phyloP scores from a whole-genome alignment of 345 rosid species.

The Populus tremula region DNA sequence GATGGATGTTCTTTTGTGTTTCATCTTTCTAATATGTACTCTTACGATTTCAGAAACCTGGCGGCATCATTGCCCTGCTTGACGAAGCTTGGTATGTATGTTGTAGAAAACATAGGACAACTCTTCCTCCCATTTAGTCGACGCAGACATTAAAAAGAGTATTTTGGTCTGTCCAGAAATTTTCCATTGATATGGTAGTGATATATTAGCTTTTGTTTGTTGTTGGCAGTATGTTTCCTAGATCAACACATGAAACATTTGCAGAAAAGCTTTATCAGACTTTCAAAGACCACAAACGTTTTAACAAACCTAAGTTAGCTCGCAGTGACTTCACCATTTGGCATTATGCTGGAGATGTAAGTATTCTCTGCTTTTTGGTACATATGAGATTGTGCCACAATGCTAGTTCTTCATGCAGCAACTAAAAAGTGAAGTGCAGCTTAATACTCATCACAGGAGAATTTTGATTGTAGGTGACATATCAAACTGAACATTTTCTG shows the following conservation, averaged over 20 bases:
- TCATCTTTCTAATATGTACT: conserved; percentile 26
- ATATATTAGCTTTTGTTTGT: conserved; percentile 18
- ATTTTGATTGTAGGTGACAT: conserved; percentile 57
- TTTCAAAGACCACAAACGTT: conserved; percentile 84
- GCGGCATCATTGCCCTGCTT: conserved; percentile 95
- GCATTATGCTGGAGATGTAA: conserved; percentile 99
- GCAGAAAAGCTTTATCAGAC: conserved; percentile 97
- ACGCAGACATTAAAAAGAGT: neutral
- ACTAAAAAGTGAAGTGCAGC: neutral
- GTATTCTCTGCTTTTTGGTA: conserved; percentile 18
- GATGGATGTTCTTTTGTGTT: conserved; percentile 7
- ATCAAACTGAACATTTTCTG: conserved; percentile 86
- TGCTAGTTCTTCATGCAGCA: conserved; percentile 1
- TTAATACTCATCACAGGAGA: neutral
- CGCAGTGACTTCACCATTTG: conserved; percentile 93
- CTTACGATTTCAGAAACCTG: conserved; percentile 76
- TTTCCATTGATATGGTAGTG: conserved; percentile 3
- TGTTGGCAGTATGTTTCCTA: conserved; percentile 90
- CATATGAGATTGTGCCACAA: neutral
- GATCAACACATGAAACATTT: conserved; percentile 96
- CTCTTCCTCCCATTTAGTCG: conserved; percentile 5
- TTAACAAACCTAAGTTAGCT: conserved; percentile 91
- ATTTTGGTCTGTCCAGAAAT: neutral
- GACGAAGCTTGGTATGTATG: conserved; percentile 97
- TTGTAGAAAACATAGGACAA: neutral